Evolutionary conservation across 352 stramenopile genomes (phyloP).

Genomic region (Globisporangium ultimum): DNA sequence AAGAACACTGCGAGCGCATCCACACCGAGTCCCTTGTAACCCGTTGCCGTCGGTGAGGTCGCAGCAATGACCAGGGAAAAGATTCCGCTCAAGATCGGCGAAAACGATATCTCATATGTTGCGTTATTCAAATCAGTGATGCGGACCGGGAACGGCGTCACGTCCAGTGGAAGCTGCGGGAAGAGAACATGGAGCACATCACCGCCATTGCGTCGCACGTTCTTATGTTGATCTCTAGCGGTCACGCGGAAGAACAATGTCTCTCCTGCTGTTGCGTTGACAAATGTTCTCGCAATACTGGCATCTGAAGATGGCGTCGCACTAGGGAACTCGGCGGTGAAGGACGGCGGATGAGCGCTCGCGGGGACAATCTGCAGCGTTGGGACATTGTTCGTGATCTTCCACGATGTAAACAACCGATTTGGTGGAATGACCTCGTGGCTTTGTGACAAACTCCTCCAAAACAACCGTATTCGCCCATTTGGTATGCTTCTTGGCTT

Average conservation of each 20-base stretch:
- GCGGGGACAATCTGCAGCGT: constrained; percentile 34
- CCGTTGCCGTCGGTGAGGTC: constrained; percentile 16
- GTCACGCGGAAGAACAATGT: constrained; percentile 31
- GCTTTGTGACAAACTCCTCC: constrained; percentile 51
- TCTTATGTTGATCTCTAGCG: constrained; percentile 37
- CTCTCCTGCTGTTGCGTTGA: constrained; percentile 13
- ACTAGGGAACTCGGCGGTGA: constrained; percentile 32
- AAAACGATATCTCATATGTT: constrained; percentile 36
- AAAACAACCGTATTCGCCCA: constrained; percentile 37
- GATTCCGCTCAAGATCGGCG: constrained; percentile 26
- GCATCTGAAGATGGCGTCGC: background rate
- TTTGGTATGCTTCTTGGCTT: constrained; percentile 33
- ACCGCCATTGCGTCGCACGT: constrained; percentile 28
- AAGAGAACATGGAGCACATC: constrained; percentile 38
- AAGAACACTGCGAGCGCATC: constrained; percentile 30
- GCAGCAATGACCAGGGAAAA: constrained; percentile 45
- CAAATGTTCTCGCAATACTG: background rate
- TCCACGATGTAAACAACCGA: constrained; percentile 49
- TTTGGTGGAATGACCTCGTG: constrained; percentile 36
- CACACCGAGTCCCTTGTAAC: constrained; percentile 14
- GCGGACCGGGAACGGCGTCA: constrained; percentile 9
- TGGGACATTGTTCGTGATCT: constrained; percentile 55
- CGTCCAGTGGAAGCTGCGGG: constrained; percentile 19
- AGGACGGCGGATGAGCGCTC: constrained; percentile 23
- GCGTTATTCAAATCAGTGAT: constrained; percentile 37